Conservation (phyloP, 2,329 filamentous ascomycete species). For the Erysiphe pulchra region DNA sequence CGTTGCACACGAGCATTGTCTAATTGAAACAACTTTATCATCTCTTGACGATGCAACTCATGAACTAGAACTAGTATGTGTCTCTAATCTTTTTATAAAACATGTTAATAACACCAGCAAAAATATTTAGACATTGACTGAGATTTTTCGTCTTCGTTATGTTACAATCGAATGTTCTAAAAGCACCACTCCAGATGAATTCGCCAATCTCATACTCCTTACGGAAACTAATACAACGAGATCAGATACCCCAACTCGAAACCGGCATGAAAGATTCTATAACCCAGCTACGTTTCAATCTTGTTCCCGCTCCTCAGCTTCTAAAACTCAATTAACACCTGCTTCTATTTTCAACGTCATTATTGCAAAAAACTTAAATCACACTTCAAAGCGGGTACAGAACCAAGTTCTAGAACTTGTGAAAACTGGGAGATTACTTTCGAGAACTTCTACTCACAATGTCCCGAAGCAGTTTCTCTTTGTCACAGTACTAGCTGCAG, state of each 20-base stretch:
- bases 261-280: constrained; percentile 13
- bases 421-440: constrained; percentile 52
- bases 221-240: constrained; percentile 7
- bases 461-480: constrained; percentile 62
- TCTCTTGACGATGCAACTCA: constrained; percentile 40
- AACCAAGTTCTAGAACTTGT: constrained; percentile 60
- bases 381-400: constrained; percentile 50
- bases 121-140: constrained; percentile 28
- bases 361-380: constrained; percentile 56
- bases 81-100: background rate
- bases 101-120: background rate
- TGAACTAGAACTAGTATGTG: constrained; percentile 42
- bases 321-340: constrained; percentile 17
- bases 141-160: constrained; percentile 47
- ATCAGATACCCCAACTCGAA: constrained; percentile 8
- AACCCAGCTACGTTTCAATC: constrained; percentile 8
- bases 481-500: constrained; percentile 38
- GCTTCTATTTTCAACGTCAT: constrained; percentile 54
- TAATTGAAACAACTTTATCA: constrained; percentile 46
- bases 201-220: constrained; percentile 36
- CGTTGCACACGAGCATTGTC: constrained; percentile 61
- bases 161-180: constrained; percentile 47
- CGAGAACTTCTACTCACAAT: constrained; percentile 43
- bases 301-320: constrained; percentile 10
- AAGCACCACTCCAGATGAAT: constrained; percentile 55